phyloP scores from a whole-genome alignment of 768 basidiomycete genomes.

The Tulasnella sp. region DNA sequence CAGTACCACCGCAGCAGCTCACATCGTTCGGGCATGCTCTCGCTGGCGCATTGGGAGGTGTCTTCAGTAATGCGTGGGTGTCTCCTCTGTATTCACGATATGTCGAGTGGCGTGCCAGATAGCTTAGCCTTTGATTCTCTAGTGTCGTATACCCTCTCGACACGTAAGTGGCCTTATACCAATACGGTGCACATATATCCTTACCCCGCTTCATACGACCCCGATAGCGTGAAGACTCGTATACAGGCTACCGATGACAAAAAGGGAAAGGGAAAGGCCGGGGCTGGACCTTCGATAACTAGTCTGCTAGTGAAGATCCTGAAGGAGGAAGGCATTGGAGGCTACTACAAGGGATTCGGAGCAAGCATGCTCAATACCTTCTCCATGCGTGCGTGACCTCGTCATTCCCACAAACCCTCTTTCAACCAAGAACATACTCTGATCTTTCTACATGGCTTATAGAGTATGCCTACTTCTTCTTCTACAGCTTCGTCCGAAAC shows the following conservation, averaged over 20 bases:
- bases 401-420: constrained; percentile 10
- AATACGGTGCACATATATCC: too few relatives aligned
- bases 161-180: constrained; percentile 54
- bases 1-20: constrained; percentile 39
- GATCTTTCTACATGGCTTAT: background rate
- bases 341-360: constrained; percentile 82
- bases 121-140: constrained; percentile 8
- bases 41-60: constrained; percentile 86
- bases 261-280: constrained; percentile 34
- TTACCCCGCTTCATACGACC: too few relatives aligned
- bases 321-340: constrained; percentile 66
- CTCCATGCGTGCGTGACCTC: constrained; percentile 68
- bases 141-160: constrained; percentile 93
- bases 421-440: background rate
- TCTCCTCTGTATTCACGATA: background rate
- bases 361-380: constrained; percentile 99
- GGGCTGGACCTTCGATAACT: constrained; percentile 41
- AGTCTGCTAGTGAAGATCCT: constrained; percentile 58
- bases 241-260: constrained; percentile 70
- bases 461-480: constrained; percentile 99
- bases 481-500: constrained; percentile 83
- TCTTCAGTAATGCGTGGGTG: constrained; percentile 85
- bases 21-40: constrained; percentile 84
- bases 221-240: constrained; percentile 74
- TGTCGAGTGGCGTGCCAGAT: background rate